phyloP scores from a whole-genome alignment of 1,284 basidiomycete species.

The Cryptococcus neoformans region DNA sequence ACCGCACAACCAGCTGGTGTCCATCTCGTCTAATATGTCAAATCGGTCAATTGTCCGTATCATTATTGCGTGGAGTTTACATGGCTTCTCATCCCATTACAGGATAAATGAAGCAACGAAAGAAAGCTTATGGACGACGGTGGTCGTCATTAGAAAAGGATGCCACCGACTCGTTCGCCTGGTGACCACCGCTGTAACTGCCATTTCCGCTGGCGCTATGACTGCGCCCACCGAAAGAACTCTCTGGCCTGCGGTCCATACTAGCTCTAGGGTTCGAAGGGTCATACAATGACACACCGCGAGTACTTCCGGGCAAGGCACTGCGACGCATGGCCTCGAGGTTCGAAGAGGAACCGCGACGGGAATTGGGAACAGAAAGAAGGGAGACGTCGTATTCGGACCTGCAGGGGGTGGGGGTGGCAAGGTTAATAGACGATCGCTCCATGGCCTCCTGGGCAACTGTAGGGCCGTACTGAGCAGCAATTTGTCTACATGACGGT shows the following conservation, averaged over 20 bases:
- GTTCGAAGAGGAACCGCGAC: constrained; percentile 12
- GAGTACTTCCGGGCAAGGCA: not conserved
- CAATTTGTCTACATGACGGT: constrained; percentile 39
- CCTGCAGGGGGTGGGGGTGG: not conserved
- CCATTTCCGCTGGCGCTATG: not conserved
- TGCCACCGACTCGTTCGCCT: constrained; percentile 11
- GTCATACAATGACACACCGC: constrained; percentile 13
- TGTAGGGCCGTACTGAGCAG: constrained; percentile 44
- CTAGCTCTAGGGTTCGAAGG: constrained; percentile 12
- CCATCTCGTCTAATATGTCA: no score
- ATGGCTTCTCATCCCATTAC: not conserved
- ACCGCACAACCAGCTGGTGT: no score
- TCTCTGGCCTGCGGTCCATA: constrained; percentile 5
- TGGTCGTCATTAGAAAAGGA: constrained; percentile 16
- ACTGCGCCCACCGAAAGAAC: not conserved
- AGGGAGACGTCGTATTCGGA: constrained; percentile 8
- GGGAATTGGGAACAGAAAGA: constrained; percentile 8
- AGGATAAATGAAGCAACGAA: not conserved
- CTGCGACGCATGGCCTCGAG: not conserved
- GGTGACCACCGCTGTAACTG: not conserved
- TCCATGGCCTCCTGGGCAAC: constrained; percentile 42
- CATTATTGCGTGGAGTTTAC: no score
- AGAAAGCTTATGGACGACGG: not conserved
- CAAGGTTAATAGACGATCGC: constrained; percentile 36
- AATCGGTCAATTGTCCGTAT: no score